A percentile compares a stretch with the other conserved stretches of the same genome.
These are phyloP conservation scores for Dendrobium nobile DNA, from an alignment of 106 monocot genomes.

Conservation along the genomic window DNA sequence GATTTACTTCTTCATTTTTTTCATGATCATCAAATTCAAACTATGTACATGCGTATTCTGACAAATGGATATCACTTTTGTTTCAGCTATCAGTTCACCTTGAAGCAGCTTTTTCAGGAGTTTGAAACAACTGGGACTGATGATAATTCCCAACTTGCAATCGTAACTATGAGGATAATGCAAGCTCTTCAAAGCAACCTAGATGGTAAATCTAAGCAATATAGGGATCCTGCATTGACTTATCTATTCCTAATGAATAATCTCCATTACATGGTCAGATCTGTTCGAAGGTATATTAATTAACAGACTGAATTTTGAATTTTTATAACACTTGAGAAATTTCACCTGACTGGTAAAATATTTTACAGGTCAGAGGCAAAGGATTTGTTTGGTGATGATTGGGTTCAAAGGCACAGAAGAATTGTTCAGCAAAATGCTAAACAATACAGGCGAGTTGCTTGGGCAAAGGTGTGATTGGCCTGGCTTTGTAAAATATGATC, in stretches of 20 bases:
- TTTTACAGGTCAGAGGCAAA: slow-evolving; percentile 43
- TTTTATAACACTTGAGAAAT: background rate
- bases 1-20: background rate
- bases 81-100: slow-evolving; percentile 74
- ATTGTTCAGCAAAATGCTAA: slow-evolving; percentile 57
- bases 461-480: slow-evolving; percentile 31
- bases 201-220: slow-evolving; percentile 77
- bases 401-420: slow-evolving; percentile 55
- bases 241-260: slow-evolving; percentile 76
- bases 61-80: slow-evolving; percentile 2
- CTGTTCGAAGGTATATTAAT: slow-evolving; percentile 51
- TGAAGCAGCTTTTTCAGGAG: slow-evolving; percentile 83
- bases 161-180: slow-evolving; percentile 77
- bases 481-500: background rate
- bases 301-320: background rate
- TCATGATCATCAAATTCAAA: background rate
- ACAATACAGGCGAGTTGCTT: slow-evolving; percentile 47
- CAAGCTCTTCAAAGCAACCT: slow-evolving; percentile 71
- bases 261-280: slow-evolving; percentile 69
- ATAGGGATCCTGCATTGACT: slow-evolving; percentile 60
- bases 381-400: slow-evolving; percentile 50
- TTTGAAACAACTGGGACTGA: slow-evolving; percentile 49
- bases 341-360: background rate
- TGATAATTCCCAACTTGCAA: slow-evolving; percentile 58
- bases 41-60: slow-evolving; percentile 6